Evolutionary conservation across 208 protist genomes (phyloP), one percentile per base, ranked within the genome.

Genomic region (Trypanosoma rangeli): DNA sequence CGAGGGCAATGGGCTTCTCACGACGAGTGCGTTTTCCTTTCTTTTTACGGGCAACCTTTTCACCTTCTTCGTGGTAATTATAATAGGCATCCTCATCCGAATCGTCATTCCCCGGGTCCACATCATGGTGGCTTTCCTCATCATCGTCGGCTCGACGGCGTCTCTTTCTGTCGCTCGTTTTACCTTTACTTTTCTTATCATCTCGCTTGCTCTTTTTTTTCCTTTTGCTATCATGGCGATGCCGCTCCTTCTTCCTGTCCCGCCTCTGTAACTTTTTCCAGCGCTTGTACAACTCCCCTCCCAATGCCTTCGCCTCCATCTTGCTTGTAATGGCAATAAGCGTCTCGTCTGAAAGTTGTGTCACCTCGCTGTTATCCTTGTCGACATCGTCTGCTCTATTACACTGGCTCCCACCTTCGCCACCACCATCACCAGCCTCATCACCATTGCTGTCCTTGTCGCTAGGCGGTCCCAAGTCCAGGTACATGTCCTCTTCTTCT

Each of bases 241-340:
- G 76, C 18, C 64, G 59, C 37, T 76, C 70, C 26, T 70, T 48
- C 55, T 66, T 62, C 52, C 66, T 76, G 15, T 66, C 39, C 1
- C 52, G 62, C 48, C 66, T 72, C 29, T 68, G 74, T 54, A 90
- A 66, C 67, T 85, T 86, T 63, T 94, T 94, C 87, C 87, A 94
- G 24, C 83, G 84, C 67, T 88, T 90, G 68, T 94, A 93, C 35
- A 82, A 48, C 31, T 46, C 64, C 37, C 76, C 76, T 9, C 83
- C 80, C 44, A 93, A 68, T 44, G 64, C 68, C 75, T 89, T 90
- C 18, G 75, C 87, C 56, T 80, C 78, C 57, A 74, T 80, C 60
- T 91, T 89, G 58, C 78, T 74, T 1, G 18, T 29, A 68, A 89
- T 83, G 49, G 37, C 31, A n/a, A 74, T 68, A 8, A 90, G 70